These are phyloP conservation scores for Gracilariopsis chorda DNA, from an alignment of 23 red algal genomes.

Conservation along the genomic window DNA sequence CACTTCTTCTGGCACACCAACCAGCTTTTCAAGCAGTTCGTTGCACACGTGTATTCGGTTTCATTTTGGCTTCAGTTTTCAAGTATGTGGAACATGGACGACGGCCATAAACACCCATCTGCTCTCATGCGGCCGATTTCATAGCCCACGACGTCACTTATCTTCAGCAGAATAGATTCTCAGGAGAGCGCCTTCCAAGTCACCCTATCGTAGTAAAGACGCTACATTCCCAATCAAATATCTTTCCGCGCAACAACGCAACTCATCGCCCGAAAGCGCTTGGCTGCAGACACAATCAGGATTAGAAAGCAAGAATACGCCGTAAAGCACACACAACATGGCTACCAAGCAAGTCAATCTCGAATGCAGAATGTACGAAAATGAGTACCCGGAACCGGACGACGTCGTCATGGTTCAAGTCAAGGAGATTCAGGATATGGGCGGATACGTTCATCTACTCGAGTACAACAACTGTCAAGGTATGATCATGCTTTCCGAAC, in stretches of 20 bases:
- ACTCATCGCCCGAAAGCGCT: not conserved
- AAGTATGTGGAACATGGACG: no score
- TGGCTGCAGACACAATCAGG: not conserved
- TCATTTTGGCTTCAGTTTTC: no score
- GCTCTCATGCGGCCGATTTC: no score
- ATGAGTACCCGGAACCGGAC: slow-evolving; percentile 95
- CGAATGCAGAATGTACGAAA: slow-evolving; percentile 99
- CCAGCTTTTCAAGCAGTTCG: no score
- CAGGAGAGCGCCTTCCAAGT: not conserved
- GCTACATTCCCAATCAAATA: no score
- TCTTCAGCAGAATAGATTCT: no score
- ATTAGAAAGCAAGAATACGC: no score
- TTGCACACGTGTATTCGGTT: no score
- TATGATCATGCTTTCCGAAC: slow-evolving; percentile 99
- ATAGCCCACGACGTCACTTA: not conserved
- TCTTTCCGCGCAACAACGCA: not conserved
- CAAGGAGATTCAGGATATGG: slow-evolving; percentile 99
- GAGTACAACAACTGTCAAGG: slow-evolving; percentile 99
- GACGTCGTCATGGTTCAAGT: slow-evolving; percentile 98
- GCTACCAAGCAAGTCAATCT: slow-evolving; percentile 74
- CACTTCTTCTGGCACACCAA: no score
- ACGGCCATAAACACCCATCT: no score
- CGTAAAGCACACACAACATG: not conserved
- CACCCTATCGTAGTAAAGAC: not conserved
- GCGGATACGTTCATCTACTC: slow-evolving; percentile 94